A percentile compares a stretch with the other conserved stretches of the same genome.
Evolutionary conservation across 192 early-diverging fungal species (phyloP).

Genomic region (Podila epicladia): DNA sequence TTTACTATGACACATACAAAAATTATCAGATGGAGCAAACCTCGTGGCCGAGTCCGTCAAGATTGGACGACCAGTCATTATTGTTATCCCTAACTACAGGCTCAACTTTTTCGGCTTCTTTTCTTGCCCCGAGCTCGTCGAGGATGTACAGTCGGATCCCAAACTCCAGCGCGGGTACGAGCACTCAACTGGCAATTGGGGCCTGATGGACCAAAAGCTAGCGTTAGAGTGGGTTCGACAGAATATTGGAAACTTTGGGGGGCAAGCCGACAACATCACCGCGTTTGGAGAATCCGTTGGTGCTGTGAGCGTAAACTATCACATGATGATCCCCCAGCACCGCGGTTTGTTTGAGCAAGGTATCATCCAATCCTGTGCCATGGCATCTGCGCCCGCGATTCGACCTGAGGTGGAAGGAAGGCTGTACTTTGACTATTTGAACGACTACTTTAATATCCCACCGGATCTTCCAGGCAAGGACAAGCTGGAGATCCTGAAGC

Average conservation of each 20-base stretch:
- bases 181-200: conserved; percentile 29
- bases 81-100: conserved; percentile 62
- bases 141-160: conserved; percentile 19
- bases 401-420: conserved; percentile 24
- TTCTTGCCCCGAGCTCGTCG: conserved; percentile 27
- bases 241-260: conserved; percentile 22
- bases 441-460: conserved; percentile 17
- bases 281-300: conserved; percentile 33
- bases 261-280: conserved; percentile 13
- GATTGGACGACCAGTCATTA: conserved; percentile 45
- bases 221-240: conserved; percentile 32
- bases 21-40: conserved; percentile 17
- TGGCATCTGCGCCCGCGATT: conserved; percentile 15
- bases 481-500: conserved; percentile 14
- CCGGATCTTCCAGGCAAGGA: conserved; percentile 14
- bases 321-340: conserved; percentile 25
- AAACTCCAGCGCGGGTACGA: conserved; percentile 8
- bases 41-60: conserved; percentile 23
- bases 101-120: conserved; percentile 59
- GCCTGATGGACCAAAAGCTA: conserved; percentile 17
- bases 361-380: conserved; percentile 36
- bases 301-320: conserved; percentile 24
- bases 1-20: neutral
- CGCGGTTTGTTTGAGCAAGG: conserved; percentile 31
- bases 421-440: conserved; percentile 18